Percentiles rank a stretch among this genome's conserved stretches.
phyloP scores from a whole-genome alignment of 1,284 basidiomycete species.

The Thelephora terrestris region DNA sequence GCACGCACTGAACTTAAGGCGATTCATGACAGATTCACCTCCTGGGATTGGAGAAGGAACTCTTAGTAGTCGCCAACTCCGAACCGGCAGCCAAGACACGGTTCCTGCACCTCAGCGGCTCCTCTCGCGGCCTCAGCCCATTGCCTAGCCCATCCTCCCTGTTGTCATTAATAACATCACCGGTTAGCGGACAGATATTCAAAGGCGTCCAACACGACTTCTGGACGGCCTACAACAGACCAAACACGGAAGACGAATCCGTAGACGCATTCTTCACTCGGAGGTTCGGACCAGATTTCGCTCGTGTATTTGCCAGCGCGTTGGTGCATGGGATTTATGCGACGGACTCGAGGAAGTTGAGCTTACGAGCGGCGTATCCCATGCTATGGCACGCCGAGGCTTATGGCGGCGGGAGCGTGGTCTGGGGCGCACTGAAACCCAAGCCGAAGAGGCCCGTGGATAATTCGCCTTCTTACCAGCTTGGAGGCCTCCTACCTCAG shows the following conservation, averaged over 20 bases:
- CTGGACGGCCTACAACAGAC: slow-evolving; percentile 34
- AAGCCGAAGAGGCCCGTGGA: slow-evolving; percentile 11
- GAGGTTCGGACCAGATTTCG: slow-evolving; percentile 66
- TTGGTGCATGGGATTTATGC: slow-evolving; percentile 93
- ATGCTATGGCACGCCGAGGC: slow-evolving; percentile 62
- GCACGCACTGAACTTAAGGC: not conserved
- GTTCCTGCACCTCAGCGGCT: slow-evolving; percentile 56
- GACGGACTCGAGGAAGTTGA: slow-evolving; percentile 68
- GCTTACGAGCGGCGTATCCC: slow-evolving; percentile 72
- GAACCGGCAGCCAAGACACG: slow-evolving; percentile 67
- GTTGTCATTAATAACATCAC: slow-evolving; percentile 30
- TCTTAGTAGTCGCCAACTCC: slow-evolving; percentile 55
- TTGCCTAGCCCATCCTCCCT: slow-evolving; percentile 37
- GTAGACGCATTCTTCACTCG: slow-evolving; percentile 72
- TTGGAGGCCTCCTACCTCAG: slow-evolving; percentile 38
- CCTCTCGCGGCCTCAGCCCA: slow-evolving; percentile 28
- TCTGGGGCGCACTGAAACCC: slow-evolving; percentile 46
- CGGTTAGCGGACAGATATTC: slow-evolving; percentile 42
- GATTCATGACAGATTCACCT: slow-evolving; percentile 53
- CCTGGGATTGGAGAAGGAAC: slow-evolving; percentile 44
- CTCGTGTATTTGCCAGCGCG: slow-evolving; percentile 71
- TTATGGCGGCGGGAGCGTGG: slow-evolving; percentile 54
- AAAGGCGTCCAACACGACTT: slow-evolving; percentile 50
- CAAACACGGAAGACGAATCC: slow-evolving; percentile 57
- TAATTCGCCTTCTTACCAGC: slow-evolving; percentile 31